Conservation (phyloP, 148 eudicot genomes). For the Amaranthus cruentus region DNA sequence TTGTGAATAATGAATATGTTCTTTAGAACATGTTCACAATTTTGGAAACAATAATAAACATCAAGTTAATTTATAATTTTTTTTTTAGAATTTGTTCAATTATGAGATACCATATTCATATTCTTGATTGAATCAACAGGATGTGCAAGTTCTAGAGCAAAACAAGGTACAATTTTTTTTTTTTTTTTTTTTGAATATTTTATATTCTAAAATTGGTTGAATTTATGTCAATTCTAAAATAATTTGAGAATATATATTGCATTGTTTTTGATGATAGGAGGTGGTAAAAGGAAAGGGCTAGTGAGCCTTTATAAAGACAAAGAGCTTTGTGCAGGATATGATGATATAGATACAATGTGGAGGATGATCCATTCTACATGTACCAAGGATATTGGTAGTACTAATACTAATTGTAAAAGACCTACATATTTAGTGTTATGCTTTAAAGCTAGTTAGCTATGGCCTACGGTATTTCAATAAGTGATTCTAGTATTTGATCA, state of each 20-base stretch:
- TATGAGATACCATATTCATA: background rate
- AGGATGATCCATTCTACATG: constrained; percentile 49
- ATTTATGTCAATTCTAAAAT: too few species aligned
- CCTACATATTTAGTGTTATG: constrained; percentile 26
- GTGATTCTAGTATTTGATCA: too few species aligned
- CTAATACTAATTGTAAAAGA: constrained; percentile 14
- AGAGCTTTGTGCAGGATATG: constrained; percentile 59
- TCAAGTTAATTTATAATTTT: background rate
- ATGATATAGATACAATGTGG: constrained; percentile 73
- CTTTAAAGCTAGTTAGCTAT: constrained; percentile 25
- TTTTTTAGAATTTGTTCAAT: background rate
- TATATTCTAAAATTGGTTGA: background rate
- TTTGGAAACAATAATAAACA: too few species aligned
- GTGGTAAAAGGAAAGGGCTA: constrained; percentile 31
- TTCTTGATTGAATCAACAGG: constrained; percentile 9
- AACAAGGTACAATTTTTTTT: constrained; percentile 5
- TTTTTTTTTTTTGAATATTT: background rate
- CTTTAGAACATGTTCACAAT: background rate
- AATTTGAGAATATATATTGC: background rate
- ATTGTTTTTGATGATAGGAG: constrained; percentile 11
- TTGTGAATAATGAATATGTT: background rate
- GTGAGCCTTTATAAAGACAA: constrained; percentile 52
- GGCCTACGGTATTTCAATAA: too few species aligned
- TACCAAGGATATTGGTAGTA: constrained; percentile 4
- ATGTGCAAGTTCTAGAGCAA: constrained; percentile 8